Conservation (phyloP, 345 rosid species). For the Euphorbia pulcherrima region DNA sequence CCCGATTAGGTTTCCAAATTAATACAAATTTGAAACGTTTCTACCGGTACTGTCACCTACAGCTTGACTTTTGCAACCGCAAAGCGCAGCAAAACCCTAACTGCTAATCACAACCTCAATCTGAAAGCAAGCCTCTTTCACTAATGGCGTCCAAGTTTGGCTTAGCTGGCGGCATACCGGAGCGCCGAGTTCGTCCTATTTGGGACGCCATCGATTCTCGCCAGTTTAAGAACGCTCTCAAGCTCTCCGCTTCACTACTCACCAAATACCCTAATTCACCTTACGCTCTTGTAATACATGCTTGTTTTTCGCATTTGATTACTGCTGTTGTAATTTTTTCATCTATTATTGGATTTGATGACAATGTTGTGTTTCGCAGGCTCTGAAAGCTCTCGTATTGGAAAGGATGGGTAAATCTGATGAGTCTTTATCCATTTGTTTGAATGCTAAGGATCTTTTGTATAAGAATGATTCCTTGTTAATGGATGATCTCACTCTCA, state of each 20-base stretch:
- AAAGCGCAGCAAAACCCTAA: neutral
- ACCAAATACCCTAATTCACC: conserved; percentile 82
- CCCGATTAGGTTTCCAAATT: conserved; percentile 37
- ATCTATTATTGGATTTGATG: neutral
- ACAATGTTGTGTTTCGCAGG: conserved; percentile 37
- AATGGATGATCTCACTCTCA: conserved; percentile 97
- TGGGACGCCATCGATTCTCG: conserved; percentile 99
- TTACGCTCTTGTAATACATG: conserved; percentile 65
- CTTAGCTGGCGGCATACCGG: conserved; percentile 93
- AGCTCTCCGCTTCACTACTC: conserved; percentile 64
- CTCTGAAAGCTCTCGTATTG: conserved; percentile 73
- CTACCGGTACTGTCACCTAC: neutral
- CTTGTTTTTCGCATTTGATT: neutral
- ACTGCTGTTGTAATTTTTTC: too few species aligned
- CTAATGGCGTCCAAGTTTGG: conserved; percentile 85
- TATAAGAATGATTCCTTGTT: conserved; percentile 60
- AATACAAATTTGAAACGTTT: neutral
- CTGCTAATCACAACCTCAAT: neutral
- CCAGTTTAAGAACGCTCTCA: conserved; percentile 92
- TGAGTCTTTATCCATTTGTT: conserved; percentile 63
- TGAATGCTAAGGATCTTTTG: conserved; percentile 69
- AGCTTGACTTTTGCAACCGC: neutral
- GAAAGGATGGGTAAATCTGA: conserved; percentile 89
- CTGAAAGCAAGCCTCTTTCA: neutral
- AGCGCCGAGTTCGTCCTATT: conserved; percentile 90